Conservation (phyloP, 352 stramenopile species). For the Globisporangium abappressorium region DNA sequence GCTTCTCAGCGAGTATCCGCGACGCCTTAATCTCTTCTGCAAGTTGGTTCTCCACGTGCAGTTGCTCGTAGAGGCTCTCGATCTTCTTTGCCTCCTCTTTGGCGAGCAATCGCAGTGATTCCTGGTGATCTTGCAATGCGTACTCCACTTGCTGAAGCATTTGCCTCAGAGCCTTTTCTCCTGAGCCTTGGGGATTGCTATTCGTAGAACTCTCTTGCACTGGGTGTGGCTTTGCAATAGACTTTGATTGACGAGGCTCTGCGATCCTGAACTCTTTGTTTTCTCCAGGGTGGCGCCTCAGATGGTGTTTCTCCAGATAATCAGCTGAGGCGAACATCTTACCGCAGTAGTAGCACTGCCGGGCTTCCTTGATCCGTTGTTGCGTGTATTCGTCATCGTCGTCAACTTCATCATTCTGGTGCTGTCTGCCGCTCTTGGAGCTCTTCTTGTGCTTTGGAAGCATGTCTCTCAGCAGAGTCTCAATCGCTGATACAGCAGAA, state of each 20-base stretch:
- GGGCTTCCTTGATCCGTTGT: conserved; percentile 36
- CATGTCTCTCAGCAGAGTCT: conserved; percentile 50
- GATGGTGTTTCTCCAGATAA: conserved; percentile 66
- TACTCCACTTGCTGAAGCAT: conserved; percentile 53
- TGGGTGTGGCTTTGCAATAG: conserved; percentile 3
- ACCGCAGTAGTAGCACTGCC: conserved; percentile 55
- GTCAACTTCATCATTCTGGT: conserved; percentile 4
- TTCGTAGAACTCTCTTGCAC: conserved; percentile 3
- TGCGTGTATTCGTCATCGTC: conserved; percentile 5
- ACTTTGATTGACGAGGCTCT: background rate
- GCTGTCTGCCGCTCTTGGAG: background rate
- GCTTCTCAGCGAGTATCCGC: conserved; percentile 25
- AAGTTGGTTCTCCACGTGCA: conserved; percentile 46
- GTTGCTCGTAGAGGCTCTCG: conserved; percentile 48
- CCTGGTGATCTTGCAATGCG: conserved; percentile 47
- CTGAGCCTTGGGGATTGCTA: conserved; percentile 1
- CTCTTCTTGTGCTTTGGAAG: conserved; percentile 23
- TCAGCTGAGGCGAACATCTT: conserved; percentile 64
- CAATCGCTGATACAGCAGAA: conserved; percentile 52
- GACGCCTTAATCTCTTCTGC: conserved; percentile 40
- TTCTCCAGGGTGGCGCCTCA: conserved; percentile 41
- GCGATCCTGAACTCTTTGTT: conserved; percentile 17
- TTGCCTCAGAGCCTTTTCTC: conserved; percentile 32
- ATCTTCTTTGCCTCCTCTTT: conserved; percentile 45
- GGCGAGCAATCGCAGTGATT: conserved; percentile 40